Evolutionary conservation across 805 yeast species (phyloP), one percentile per base, ranked within the genome.

Genomic region (Dipodascus albidus): DNA sequence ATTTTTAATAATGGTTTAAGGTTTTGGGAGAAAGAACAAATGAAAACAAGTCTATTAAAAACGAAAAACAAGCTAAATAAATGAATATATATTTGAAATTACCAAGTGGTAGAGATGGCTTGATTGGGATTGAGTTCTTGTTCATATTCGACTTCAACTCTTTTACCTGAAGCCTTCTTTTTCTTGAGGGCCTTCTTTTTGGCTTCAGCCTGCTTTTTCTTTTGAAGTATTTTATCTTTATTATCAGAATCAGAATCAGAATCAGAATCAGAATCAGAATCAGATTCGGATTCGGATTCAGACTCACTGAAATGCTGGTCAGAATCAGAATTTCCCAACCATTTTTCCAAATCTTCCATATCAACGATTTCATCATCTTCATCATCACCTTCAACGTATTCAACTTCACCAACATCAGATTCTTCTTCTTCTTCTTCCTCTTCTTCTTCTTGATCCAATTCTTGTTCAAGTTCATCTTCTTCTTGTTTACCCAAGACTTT

Each of bases 281-380:
- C 58, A 33, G 56, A 56, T 23, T 21, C 22, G 8, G 47, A 41
- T 6, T 27, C 33, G 33, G 33, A 27, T 6, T 11, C 33, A 6
- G 52, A 59, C 20, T 55, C 49, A 48, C 52, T 56, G 33, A 27
- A 24, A 50, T 59, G 44, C 22, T 52, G 60, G 21, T 55, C 57
- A 44, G 65, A 81, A 44, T 66, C 75, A 54, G 69, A 72, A 23
- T 68, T 64, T 31, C 79, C 83, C 48, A 72, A 69, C 97, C 97
- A 91, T 69, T 80, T 83, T 69, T 90, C 93, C 59, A 90, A 73
- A 62, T 91, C 96, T 72, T 90, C 97, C 73, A 91, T 79, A 65
- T 93, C 97, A 23, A 88, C 96, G 61, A 87, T 71, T 60, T 88
- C 89, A 20, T 70, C 71, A 23, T 71, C 74, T 23, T 66, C 69